A percentile compares a stretch with the other conserved stretches of the same genome.
These are phyloP conservation scores for Nigrospora oryzae DNA, from an alignment of 2,329 filamentous ascomycete genomes.

Conservation along the genomic window DNA sequence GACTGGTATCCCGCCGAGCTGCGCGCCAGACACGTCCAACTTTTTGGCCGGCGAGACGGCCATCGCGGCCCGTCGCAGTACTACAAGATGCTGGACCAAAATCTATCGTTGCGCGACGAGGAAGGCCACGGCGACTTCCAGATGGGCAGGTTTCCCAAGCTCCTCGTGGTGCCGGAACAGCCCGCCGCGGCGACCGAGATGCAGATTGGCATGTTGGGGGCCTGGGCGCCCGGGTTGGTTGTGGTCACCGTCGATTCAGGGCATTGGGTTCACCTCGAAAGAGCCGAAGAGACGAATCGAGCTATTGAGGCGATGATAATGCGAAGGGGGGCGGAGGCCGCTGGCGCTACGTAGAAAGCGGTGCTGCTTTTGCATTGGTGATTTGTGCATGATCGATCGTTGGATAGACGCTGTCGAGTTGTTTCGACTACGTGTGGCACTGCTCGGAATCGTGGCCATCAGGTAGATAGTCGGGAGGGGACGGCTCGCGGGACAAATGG, in stretches of 20 bases:
- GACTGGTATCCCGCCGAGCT: conserved; percentile 2
- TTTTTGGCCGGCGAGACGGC: neutral
- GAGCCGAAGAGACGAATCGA: neutral
- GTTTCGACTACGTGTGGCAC: too few species aligned
- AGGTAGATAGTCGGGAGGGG: too few species aligned
- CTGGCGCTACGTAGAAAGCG: too few species aligned
- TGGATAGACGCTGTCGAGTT: too few species aligned
- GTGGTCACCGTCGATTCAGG: conserved; percentile 1
- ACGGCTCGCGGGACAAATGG: too few species aligned
- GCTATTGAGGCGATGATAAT: conserved; percentile 1
- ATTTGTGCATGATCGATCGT: too few species aligned
- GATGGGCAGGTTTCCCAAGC: neutral
- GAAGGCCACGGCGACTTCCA: neutral
- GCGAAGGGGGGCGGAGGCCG: too few species aligned
- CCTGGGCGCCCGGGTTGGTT: neutral
- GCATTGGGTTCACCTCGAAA: conserved; percentile 5
- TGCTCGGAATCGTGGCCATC: too few species aligned
- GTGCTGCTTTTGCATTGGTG: too few species aligned
- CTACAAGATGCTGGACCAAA: conserved; percentile 4
- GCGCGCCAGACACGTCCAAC: neutral
- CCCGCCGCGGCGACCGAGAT: neutral
- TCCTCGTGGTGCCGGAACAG: neutral
- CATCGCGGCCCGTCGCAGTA: conserved; percentile 1
- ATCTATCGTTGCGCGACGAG: conserved; percentile 4
- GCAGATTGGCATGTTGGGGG: conserved; percentile 1